Conservation (phyloP, 2,329 filamentous ascomycete genomes). For the Exophiala viscosa region DNA sequence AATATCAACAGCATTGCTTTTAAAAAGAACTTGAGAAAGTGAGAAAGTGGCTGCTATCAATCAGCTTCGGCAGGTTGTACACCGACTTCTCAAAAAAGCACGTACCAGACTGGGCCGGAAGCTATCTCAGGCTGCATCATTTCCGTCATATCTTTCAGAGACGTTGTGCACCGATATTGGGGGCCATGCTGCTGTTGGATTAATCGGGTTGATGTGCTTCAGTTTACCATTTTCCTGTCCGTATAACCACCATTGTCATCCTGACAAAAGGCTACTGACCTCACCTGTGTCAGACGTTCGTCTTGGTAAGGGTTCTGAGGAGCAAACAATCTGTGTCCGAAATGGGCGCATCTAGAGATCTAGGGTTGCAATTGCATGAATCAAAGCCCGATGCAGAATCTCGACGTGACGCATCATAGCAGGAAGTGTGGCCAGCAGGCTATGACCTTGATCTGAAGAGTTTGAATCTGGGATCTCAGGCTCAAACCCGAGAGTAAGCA, state of each 20-base stretch:
- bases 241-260: slow-evolving; percentile 1
- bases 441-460: not conserved
- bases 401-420: too few relatives aligned
- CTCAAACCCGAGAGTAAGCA: slow-evolving; percentile 8
- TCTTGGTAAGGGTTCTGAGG: too few relatives aligned
- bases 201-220: slow-evolving; percentile 5
- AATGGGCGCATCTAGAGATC: too few relatives aligned
- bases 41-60: not conserved
- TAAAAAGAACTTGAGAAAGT: not conserved
- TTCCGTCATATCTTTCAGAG: slow-evolving; percentile 1
- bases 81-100: slow-evolving; percentile 15
- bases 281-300: too few relatives aligned
- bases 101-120: slow-evolving; percentile 8
- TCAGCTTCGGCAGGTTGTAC: slow-evolving; percentile 3
- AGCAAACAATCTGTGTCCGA: too few relatives aligned
- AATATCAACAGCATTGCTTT: slow-evolving; percentile 3
- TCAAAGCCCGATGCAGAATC: too few relatives aligned
- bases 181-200: not conserved
- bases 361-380: too few relatives aligned
- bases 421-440: not conserved
- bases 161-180: too few relatives aligned
- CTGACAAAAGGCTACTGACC: too few relatives aligned
- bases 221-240: slow-evolving; percentile 7
- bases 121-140: slow-evolving; percentile 5
- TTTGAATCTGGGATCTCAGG: slow-evolving; percentile 2